phyloP scores from a whole-genome alignment of 2,329 filamentous ascomycete genomes.

The Neopestalotiopsis sp. region DNA sequence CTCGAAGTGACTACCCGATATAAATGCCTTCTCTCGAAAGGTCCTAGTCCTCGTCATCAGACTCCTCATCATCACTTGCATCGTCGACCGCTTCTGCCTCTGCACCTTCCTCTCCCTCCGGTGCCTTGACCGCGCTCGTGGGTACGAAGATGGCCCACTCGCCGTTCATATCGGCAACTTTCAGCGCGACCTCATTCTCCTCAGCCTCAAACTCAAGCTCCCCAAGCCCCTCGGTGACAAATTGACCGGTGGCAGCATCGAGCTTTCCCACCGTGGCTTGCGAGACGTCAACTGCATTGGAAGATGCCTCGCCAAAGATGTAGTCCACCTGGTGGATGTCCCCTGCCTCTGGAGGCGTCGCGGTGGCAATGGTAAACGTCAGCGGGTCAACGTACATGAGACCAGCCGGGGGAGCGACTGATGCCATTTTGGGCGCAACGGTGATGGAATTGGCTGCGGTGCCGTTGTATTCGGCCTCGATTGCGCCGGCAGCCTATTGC shows the following conservation, averaged over 20 bases:
- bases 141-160: slow-evolving; percentile 23
- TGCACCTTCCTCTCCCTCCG: background rate
- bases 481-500: slow-evolving; percentile 17
- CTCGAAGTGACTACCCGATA: too few relatives aligned
- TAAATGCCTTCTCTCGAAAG: too few relatives aligned
- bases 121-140: slow-evolving; percentile 17
- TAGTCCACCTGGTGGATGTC: slow-evolving; percentile 25
- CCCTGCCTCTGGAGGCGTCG: slow-evolving; percentile 14
- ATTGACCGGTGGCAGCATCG: slow-evolving; percentile 21
- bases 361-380: slow-evolving; percentile 20
- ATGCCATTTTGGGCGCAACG: slow-evolving; percentile 20
- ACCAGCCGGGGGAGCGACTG: slow-evolving; percentile 19
- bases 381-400: slow-evolving; percentile 24
- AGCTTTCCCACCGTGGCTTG: slow-evolving; percentile 21
- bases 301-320: slow-evolving; percentile 22
- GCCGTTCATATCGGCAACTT: slow-evolving; percentile 24
- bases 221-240: slow-evolving; percentile 21
- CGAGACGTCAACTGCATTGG: slow-evolving; percentile 19
- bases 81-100: background rate
- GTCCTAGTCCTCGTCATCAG: background rate
- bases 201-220: slow-evolving; percentile 26
- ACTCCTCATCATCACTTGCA: background rate
- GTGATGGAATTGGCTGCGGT: slow-evolving; percentile 21
- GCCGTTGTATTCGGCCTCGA: slow-evolving; percentile 25
- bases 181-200: slow-evolving; percentile 24